Evolutionary conservation across 2,329 filamentous ascomycete genomes (phyloP).

Genomic region (Ciborinia camelliae): DNA sequence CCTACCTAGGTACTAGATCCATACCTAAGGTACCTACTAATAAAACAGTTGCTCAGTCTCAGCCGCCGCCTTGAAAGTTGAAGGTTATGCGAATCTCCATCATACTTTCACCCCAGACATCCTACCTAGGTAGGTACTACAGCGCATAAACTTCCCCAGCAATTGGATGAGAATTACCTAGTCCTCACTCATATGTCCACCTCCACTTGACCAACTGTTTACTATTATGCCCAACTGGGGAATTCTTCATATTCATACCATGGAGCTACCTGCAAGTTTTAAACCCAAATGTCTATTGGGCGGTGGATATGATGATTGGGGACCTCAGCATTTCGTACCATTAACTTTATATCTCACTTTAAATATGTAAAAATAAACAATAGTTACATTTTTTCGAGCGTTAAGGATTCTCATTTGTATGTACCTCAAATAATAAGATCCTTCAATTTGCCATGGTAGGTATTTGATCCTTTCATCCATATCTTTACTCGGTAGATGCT

Average conservation of each 20-base stretch:
- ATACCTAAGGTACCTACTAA: too few relatives aligned
- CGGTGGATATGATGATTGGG: neutral
- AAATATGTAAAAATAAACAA: neutral
- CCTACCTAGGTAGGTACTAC: too few relatives aligned
- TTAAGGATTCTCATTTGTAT: neutral
- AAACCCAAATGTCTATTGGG: neutral
- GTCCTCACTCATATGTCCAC: too few relatives aligned
- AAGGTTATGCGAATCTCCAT: too few relatives aligned
- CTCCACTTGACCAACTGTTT: conserved; percentile 12
- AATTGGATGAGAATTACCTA: neutral
- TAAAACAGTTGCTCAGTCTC: too few relatives aligned
- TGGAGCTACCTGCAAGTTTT: neutral
- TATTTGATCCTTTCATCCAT: neutral
- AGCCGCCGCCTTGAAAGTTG: too few relatives aligned
- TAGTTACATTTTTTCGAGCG: conserved; percentile 4
- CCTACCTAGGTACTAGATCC: too few relatives aligned
- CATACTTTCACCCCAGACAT: too few relatives aligned
- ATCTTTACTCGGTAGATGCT: too few relatives aligned
- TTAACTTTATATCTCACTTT: neutral
- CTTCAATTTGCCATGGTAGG: neutral
- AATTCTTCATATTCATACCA: neutral
- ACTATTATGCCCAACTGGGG: neutral
- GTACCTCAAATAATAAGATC: neutral
- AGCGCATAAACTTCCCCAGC: neutral
- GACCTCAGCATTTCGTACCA: neutral